A percentile compares a stretch with the other conserved stretches of the same genome.
phyloP scores from a whole-genome alignment of 768 basidiomycete genomes.

The Lentinula sp. region DNA sequence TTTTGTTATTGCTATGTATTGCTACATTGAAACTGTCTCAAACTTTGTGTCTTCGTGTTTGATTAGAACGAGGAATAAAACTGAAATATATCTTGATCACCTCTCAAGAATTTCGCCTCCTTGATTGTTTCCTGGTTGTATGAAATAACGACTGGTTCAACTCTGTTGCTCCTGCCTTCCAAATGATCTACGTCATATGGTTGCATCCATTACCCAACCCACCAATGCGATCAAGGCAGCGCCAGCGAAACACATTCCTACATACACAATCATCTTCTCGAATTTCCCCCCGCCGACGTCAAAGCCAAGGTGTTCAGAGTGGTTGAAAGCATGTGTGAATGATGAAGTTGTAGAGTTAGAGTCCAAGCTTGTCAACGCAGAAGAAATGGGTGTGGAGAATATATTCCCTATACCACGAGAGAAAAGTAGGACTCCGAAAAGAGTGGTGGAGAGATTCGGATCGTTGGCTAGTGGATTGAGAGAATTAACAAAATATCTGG shows the following conservation, averaged over 20 bases:
- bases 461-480: slow-evolving; percentile 5
- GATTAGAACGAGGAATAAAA: background rate
- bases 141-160: too few species aligned
- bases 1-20: slow-evolving; percentile 7
- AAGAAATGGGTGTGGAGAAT: background rate
- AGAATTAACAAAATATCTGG: background rate
- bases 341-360: background rate
- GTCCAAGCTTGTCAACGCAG: background rate
- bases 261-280: slow-evolving; percentile 21
- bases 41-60: background rate
- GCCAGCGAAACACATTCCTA: slow-evolving; percentile 22
- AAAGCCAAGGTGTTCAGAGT: slow-evolving; percentile 11
- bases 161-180: too few species aligned
- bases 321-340: too few species aligned
- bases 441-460: slow-evolving; percentile 13
- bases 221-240: slow-evolving; percentile 9
- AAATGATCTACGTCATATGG: too few species aligned
- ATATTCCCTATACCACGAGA: slow-evolving; percentile 21
- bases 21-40: background rate
- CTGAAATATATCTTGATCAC: background rate
- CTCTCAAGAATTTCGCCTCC: background rate
- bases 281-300: slow-evolving; percentile 18
- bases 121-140: too few species aligned
- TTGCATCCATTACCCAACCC: slow-evolving; percentile 5
- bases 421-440: slow-evolving; percentile 17